Base-by-base conservation (phyloP, 108 stramenopile genomes). In the Skeletonema tropicum region DNA sequence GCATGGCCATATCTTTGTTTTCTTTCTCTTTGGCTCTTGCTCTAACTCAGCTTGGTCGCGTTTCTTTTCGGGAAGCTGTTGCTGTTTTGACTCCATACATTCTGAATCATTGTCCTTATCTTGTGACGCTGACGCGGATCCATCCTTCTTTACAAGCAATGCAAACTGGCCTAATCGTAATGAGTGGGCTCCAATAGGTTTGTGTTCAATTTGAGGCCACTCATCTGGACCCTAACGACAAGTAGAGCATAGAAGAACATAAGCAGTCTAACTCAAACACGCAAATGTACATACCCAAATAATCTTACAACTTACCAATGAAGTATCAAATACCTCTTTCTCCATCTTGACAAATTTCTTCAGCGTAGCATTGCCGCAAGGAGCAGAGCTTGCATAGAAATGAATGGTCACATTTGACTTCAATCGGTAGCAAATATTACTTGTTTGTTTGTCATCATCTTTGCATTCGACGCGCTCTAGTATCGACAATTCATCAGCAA, bases 301-400 rank as follows among this genome's bases (percentile, higher is more conserved):
- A 36, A 45, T 15, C n/a, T 25, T 5, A 57, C 31, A 61, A 42
- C 74, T 15, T 82, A 75, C 80, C 64, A 95, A 60, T 33, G 87
- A 83, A 6, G 74, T 31, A 57, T 86, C 82, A 66, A 89, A 95
- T 7, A 60, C 70, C 73, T 95, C 92, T 55, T 88, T 90, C 13
- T 87, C 70, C 87, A 93, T 92, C 67, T 83, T 91, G 59, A 80
- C 82, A 84, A 95, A 95, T 64, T 86, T 91, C 67, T 95, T 95
- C 60, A 95, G 64, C 8, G 89, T 85, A 9, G 94, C 86, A 75
- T 95, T 95, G 14, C 94, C 94, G 52, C 94, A 95, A 9, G 94
- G 94, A 55, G 92, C 89, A n/a, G 92, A 92, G 49, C 90, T 91
- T 12, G 89, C 72, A 65, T 95, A 95, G 74, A 90, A 77, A 72